A percentile compares a stretch with the other conserved stretches of the same genome.
phyloP scores from a whole-genome alignment of 305 asterid genomes.

The Withania somnifera region DNA sequence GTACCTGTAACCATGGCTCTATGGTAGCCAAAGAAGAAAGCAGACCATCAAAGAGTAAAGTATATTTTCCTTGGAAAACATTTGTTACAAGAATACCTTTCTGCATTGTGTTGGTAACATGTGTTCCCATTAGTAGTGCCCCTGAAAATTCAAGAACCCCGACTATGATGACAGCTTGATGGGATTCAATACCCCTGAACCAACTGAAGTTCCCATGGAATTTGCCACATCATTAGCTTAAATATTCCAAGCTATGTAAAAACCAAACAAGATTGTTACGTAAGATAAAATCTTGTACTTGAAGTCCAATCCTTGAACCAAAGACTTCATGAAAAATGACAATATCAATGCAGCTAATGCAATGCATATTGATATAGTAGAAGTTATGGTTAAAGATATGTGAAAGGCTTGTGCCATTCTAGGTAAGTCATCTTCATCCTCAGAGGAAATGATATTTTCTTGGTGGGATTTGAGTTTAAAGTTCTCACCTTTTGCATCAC shows the following conservation, averaged over 20 bases:
- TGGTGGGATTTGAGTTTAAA: conserved; percentile 5
- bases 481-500: conserved; percentile 12
- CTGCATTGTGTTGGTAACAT: conserved; percentile 95
- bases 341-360: conserved; percentile 62
- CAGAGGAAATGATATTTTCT: conserved; percentile 1
- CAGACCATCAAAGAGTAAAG: conserved; percentile 78
- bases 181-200: conserved; percentile 76
- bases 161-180: conserved; percentile 79
- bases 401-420: conserved; percentile 84
- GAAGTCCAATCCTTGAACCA: conserved; percentile 43
- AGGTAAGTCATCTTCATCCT: conserved; percentile 19
- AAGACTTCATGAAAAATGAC: conserved; percentile 62
- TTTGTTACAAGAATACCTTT: conserved; percentile 77
- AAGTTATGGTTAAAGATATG: conserved; percentile 57
- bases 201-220: conserved; percentile 99
- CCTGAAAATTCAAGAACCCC: conserved; percentile 87
- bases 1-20: conserved; percentile 95
- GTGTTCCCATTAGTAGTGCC: conserved; percentile 83
- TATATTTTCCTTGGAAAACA: conserved; percentile 82
- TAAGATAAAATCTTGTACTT: conserved; percentile 53
- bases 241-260: conserved; percentile 97
- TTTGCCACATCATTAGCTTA: conserved; percentile 97
- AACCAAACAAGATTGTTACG: conserved; percentile 62
- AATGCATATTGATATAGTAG: conserved; percentile 63
- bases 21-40: conserved; percentile 90